Percentiles rank a stretch among this genome's conserved stretches.
phyloP scores from a whole-genome alignment of 2,329 filamentous ascomycete species.

The Colletotrichum magnum region DNA sequence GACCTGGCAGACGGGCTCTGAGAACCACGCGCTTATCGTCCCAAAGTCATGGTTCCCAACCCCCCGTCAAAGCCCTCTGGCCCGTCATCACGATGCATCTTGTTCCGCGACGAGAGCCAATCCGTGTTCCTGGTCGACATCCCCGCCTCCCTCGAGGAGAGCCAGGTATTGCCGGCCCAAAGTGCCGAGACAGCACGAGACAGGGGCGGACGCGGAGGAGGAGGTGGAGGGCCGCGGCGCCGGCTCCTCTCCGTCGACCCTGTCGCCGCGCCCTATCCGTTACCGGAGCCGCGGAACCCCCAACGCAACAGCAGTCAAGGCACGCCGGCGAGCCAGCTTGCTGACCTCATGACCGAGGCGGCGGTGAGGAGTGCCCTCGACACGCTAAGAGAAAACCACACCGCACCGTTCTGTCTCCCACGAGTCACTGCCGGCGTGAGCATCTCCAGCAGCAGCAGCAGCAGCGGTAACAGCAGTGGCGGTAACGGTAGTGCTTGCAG shows the following conservation, averaged over 20 bases:
- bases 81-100: slow-evolving; percentile 18
- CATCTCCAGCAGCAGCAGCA: slow-evolving; percentile 10
- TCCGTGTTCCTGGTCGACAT: slow-evolving; percentile 76
- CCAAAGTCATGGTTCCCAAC: slow-evolving; percentile 11
- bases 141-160: slow-evolving; percentile 77
- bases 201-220: slow-evolving; percentile 36
- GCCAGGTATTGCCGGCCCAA: slow-evolving; percentile 66
- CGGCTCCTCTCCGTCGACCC: slow-evolving; percentile 63
- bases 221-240: slow-evolving; percentile 44
- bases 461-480: neutral
- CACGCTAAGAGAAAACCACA: slow-evolving; percentile 50
- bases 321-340: slow-evolving; percentile 63
- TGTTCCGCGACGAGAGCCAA: slow-evolving; percentile 34
- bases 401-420: slow-evolving; percentile 63
- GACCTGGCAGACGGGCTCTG: neutral
- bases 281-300: slow-evolving; percentile 64
- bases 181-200: slow-evolving; percentile 25
- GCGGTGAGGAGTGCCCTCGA: slow-evolving; percentile 61
- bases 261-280: slow-evolving; percentile 61
- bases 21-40: neutral
- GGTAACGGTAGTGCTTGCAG: neutral
- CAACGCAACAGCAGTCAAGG: slow-evolving; percentile 49
- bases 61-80: neutral
- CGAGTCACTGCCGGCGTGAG: slow-evolving; percentile 48
- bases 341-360: slow-evolving; percentile 67